These are phyloP conservation scores for Telfairia occidentalis DNA, from an alignment of 331 rosid species.

Conservation along the genomic window DNA sequence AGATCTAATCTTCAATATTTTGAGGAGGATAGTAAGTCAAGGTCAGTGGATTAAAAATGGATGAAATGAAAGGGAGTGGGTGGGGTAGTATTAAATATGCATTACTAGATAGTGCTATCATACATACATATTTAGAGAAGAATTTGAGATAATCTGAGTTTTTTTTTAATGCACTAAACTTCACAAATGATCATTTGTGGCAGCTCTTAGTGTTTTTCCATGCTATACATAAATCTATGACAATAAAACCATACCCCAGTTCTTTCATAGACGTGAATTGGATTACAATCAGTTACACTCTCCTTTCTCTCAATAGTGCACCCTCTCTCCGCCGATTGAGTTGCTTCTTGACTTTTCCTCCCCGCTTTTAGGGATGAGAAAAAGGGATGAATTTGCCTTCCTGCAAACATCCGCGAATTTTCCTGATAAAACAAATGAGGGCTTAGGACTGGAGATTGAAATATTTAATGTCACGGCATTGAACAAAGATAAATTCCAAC, in stretches of 20 bases:
- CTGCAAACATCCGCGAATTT: constrained; percentile 63
- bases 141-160: background rate
- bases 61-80: background rate
- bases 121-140: background rate
- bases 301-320: constrained; percentile 20
- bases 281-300: constrained; percentile 28
- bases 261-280: constrained; percentile 74
- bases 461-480: background rate
- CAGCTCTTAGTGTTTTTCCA: background rate
- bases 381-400: constrained; percentile 64
- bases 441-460: constrained; percentile 6
- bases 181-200: background rate
- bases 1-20: background rate
- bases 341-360: constrained; percentile 37
- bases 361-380: constrained; percentile 42
- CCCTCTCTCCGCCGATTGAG: constrained; percentile 22
- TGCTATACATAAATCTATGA: background rate
- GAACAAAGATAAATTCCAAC: background rate
- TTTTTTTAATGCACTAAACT: background rate
- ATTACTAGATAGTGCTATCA: background rate
- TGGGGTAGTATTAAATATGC: background rate
- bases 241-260: constrained; percentile 31
- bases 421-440: constrained; percentile 42
- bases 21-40: background rate
- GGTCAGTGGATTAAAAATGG: background rate